Percentiles rank a stretch among this genome's conserved stretches.
phyloP scores from a whole-genome alignment of 768 basidiomycete species.

The Naganishia antarctica region DNA sequence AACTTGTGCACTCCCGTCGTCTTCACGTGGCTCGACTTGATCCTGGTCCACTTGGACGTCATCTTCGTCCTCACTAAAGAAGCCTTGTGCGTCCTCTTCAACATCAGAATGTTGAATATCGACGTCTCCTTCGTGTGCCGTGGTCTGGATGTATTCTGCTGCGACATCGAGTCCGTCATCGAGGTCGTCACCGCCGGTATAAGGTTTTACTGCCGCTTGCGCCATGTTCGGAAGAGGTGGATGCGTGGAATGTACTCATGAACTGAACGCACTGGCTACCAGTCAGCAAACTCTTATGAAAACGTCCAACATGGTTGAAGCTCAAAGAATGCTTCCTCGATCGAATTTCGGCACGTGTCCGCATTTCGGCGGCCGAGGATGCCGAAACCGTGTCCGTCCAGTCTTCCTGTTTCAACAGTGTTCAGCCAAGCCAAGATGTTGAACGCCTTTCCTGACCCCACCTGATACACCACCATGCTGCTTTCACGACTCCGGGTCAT shows the following conservation, averaged over 20 bases:
- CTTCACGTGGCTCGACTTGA: constrained; percentile 29
- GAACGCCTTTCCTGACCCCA: not conserved
- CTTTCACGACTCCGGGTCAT: not conserved
- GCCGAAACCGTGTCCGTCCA: constrained; percentile 15
- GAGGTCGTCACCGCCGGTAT: constrained; percentile 39
- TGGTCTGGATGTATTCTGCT: constrained; percentile 36
- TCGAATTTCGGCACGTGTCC: constrained; percentile 19
- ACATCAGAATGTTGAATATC: constrained; percentile 28
- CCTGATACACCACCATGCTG: not conserved
- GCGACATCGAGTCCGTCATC: constrained; percentile 48
- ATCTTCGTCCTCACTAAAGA: constrained; percentile 26
- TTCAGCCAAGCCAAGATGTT: not conserved
- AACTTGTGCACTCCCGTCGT: not conserved
- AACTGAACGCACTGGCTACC: no score
- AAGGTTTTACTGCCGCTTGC: constrained; percentile 7
- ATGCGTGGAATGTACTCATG: no score
- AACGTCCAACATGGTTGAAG: no score
- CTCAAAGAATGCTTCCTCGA: constrained; percentile 6
- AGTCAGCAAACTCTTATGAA: no score
- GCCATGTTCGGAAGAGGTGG: no score
- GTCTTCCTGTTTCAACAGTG: constrained; percentile 1
- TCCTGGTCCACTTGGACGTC: constrained; percentile 20
- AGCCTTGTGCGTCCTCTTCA: constrained; percentile 23
- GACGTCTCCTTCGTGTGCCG: constrained; percentile 31
- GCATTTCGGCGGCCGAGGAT: not conserved